A percentile compares a stretch with the other conserved stretches of the same genome.
Conservation (phyloP, 148 eudicot genomes). For the Amaranthus palmeri region DNA sequence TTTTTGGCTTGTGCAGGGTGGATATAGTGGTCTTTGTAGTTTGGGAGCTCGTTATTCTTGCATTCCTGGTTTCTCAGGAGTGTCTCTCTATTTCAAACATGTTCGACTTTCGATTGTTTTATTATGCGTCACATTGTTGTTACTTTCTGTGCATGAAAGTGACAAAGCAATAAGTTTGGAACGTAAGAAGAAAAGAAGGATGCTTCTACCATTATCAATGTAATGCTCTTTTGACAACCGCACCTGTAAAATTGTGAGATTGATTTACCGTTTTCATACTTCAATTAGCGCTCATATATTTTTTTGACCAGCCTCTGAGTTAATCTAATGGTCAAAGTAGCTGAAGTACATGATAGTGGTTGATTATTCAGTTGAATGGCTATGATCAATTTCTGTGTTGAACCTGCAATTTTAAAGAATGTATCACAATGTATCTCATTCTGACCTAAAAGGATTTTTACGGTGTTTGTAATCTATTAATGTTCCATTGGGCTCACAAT, state of each 20-base stretch:
- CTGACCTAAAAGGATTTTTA: background rate
- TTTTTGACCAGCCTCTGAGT: constrained; percentile 4
- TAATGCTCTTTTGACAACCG: constrained; percentile 25
- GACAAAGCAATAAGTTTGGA: constrained; percentile 82
- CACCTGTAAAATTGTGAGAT: constrained; percentile 22
- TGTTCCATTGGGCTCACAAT: background rate
- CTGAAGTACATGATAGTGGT: constrained; percentile 7
- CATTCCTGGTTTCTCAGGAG: constrained; percentile 84
- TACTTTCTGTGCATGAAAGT: constrained; percentile 89
- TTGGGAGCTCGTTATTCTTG: constrained; percentile 89
- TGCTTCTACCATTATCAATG: constrained; percentile 99
- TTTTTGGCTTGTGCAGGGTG: constrained; percentile 54
- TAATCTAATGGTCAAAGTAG: constrained; percentile 8
- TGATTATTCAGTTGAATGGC: constrained; percentile 9
- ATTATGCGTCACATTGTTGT: constrained; percentile 55
- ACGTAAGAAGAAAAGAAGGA: constrained; percentile 92
- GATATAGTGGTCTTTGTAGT: constrained; percentile 84
- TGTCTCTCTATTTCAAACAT: constrained; percentile 84
- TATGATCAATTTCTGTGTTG: background rate
- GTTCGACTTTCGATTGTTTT: constrained; percentile 69
- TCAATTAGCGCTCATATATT: constrained; percentile 18
- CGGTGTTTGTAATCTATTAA: background rate
- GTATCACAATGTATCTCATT: constrained; percentile 1
- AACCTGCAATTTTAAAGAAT: constrained; percentile 10
- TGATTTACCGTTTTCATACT: constrained; percentile 10